Conservation (phyloP, 2,329 filamentous ascomycete genomes). For the Septoria linicola region DNA sequence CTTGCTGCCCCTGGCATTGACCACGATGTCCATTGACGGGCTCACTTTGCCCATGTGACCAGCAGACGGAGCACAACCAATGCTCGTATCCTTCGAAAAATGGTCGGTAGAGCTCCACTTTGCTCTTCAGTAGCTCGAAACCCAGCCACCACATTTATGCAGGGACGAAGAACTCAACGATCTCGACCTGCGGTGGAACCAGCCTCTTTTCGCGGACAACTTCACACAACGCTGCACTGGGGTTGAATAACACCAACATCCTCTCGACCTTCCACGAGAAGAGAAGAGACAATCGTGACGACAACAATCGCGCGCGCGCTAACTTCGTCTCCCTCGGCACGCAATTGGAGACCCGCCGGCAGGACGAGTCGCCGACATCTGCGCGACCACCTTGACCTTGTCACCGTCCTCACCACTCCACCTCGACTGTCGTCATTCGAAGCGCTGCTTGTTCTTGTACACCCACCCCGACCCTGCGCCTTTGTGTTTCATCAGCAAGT, state of each 20-base stretch:
- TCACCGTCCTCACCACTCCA: not conserved
- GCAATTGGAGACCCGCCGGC: too few relatives aligned
- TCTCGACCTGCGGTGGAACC: not conserved
- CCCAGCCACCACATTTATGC: not conserved
- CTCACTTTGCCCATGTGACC: too few relatives aligned
- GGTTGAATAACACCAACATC: too few relatives aligned
- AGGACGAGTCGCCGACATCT: not conserved
- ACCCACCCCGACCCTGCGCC: constrained; percentile 4
- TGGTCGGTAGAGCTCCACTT: constrained; percentile 2
- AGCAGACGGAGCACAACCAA: too few relatives aligned
- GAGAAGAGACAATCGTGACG: too few relatives aligned
- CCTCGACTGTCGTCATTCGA: constrained; percentile 12
- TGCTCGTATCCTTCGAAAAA: not conserved
- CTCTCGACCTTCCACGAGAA: too few relatives aligned
- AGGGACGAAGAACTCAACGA: not conserved
- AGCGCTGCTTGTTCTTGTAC: constrained; percentile 5
- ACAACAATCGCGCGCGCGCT: too few relatives aligned
- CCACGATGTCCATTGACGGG: too few relatives aligned
- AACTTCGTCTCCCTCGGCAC: constrained; percentile 7
- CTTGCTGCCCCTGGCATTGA: too few relatives aligned
- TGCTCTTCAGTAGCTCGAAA: not conserved
- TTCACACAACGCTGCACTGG: not conserved
- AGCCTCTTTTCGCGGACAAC: not conserved
- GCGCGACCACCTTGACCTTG: constrained; percentile 5
- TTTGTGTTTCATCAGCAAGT: constrained; percentile 26